A percentile compares a stretch with the other conserved stretches of the same genome.
phyloP scores from a whole-genome alignment of 495 filamentous ascomycete genomes.

The Penicillium argentinense region DNA sequence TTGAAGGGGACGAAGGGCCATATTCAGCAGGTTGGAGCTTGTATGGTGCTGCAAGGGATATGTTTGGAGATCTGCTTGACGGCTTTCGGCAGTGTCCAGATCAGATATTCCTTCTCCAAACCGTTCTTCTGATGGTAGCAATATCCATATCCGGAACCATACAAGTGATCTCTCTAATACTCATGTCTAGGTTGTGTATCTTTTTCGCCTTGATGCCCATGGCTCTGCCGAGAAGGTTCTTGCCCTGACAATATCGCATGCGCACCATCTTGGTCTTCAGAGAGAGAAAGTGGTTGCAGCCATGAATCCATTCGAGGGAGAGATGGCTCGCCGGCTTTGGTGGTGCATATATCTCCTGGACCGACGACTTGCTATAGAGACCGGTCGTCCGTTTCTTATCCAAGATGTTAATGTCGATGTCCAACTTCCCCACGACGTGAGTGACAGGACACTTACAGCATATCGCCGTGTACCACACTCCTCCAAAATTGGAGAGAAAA shows the following conservation, averaged over 20 bases:
- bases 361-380: conserved; percentile 26
- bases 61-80: conserved; percentile 23
- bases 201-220: conserved; percentile 29
- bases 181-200: conserved; percentile 27
- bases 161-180: neutral
- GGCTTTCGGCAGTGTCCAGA: conserved; percentile 19
- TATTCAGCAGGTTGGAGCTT: conserved; percentile 32
- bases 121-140: conserved; percentile 22
- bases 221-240: conserved; percentile 29
- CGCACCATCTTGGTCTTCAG: conserved; percentile 28
- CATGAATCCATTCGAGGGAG: conserved; percentile 16
- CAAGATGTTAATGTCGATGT: conserved; percentile 29
- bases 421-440: conserved; percentile 18
- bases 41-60: conserved; percentile 23
- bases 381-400: conserved; percentile 28
- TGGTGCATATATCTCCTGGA: conserved; percentile 29
- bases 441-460: conserved; percentile 19
- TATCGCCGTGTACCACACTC: neutral
- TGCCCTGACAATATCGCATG: conserved; percentile 26
- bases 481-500: neutral
- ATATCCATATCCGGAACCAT: neutral
- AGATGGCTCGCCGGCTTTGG: conserved; percentile 25
- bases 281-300: conserved; percentile 13
- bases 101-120: conserved; percentile 26
- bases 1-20: conserved; percentile 8